These are phyloP conservation scores for Ceratobasidium theobromae DNA, from an alignment of 1,284 basidiomycete species.

Conservation along the genomic window DNA sequence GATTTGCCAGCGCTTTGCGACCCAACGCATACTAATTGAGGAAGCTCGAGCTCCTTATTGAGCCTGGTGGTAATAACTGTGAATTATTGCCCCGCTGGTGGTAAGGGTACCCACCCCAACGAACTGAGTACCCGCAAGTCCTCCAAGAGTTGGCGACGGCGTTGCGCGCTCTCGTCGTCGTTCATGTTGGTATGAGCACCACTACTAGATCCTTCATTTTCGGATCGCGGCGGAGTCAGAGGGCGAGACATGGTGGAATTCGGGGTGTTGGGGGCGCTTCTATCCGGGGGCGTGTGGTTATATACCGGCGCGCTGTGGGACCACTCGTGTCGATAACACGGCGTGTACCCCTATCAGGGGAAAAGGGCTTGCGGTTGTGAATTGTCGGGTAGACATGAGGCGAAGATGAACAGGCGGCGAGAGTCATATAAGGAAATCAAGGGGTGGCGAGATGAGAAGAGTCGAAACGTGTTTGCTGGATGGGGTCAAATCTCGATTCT, in stretches of 20 bases:
- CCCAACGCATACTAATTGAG: background rate
- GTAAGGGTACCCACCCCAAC: background rate
- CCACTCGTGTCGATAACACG: too few species aligned
- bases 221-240: background rate
- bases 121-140: background rate
- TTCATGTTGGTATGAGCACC: background rate
- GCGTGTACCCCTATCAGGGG: too few species aligned
- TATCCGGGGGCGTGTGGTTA: too few species aligned
- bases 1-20: constrained; percentile 7
- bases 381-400: too few species aligned
- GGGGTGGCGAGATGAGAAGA: too few species aligned
- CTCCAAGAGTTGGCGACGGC: constrained; percentile 7
- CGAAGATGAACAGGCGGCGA: too few species aligned
- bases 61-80: background rate
- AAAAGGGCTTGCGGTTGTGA: too few species aligned
- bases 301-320: too few species aligned
- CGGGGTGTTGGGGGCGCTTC: too few species aligned
- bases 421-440: too few species aligned
- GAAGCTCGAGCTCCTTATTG: background rate
- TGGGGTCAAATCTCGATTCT: too few species aligned
- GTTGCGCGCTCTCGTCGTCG: background rate
- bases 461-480: too few species aligned
- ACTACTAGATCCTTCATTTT: background rate
- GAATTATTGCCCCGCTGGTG: background rate
- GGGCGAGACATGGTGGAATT: background rate